Conservation (phyloP, 1,284 basidiomycete genomes). For the Trametes versicolor region DNA sequence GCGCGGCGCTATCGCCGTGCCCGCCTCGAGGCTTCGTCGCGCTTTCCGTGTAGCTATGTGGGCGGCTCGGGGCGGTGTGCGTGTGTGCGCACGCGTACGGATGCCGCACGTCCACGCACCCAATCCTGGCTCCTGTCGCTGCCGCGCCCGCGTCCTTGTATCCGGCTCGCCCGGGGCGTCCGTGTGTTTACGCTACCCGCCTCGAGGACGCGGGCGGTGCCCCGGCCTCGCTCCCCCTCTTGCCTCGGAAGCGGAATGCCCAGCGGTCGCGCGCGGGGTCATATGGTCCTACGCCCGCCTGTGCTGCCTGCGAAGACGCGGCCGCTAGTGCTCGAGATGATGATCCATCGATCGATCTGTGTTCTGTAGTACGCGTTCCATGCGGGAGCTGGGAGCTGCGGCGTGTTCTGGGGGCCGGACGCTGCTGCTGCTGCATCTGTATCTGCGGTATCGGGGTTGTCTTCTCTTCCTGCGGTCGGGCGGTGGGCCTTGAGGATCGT, state of each 20-base stretch:
- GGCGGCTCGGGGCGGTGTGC: neutral
- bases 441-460: neutral
- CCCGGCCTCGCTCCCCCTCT: neutral
- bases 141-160: neutral
- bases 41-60: neutral
- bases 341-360: constrained; percentile 1
- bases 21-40: neutral
- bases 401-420: neutral
- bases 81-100: neutral
- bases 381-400: neutral
- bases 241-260: neutral
- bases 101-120: neutral
- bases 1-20: constrained; percentile 2
- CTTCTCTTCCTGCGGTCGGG: neutral
- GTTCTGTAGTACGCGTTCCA: too few relatives aligned
- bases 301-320: neutral
- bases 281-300: neutral
- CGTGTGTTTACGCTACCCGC: neutral
- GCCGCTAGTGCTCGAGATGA: neutral
- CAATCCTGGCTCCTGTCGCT: too few relatives aligned
- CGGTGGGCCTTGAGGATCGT: neutral
- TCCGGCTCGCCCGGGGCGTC: neutral
- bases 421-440: neutral
- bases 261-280: neutral
- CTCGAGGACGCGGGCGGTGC: neutral